Evolutionary conservation across 805 yeast species (phyloP).

Genomic region (baker's yeast (Saccharomyces cerevisiae)): DNA sequence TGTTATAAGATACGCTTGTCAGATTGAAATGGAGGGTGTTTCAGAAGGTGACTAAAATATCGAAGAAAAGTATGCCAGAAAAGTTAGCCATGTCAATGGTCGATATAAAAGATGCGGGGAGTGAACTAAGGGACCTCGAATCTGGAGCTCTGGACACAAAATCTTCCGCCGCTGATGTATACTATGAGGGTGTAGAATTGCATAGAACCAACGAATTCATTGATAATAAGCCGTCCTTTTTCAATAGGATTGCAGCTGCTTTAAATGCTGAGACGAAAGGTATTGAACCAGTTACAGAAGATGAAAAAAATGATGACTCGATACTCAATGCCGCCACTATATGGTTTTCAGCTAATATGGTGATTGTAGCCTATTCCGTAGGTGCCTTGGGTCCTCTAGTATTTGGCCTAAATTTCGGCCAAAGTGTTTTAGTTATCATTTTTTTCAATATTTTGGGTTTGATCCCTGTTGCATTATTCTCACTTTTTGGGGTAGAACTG

Average conservation of each 20-base stretch:
- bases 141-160: background rate
- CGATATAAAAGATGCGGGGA: background rate
- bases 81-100: background rate
- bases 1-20: too few species aligned
- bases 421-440: conserved; percentile 10
- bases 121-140: conserved; percentile 1
- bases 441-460: conserved; percentile 45
- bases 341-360: conserved; percentile 90
- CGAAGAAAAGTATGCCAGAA: background rate
- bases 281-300: conserved; percentile 70
- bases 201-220: conserved; percentile 5
- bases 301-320: conserved; percentile 62
- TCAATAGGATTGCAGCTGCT: conserved; percentile 19
- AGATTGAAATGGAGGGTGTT: too few species aligned
- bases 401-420: conserved; percentile 44
- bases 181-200: conserved; percentile 4
- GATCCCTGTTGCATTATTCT: conserved; percentile 71
- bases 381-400: conserved; percentile 64
- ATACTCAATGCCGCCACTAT: conserved; percentile 66
- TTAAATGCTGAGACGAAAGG: conserved; percentile 57
- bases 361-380: conserved; percentile 69
- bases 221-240: conserved; percentile 6
- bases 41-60: too few species aligned
- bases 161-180: background rate
- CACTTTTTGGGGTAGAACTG: conserved; percentile 72